A percentile compares a stretch with the other conserved stretches of the same genome.
Evolutionary conservation across 805 yeast species (phyloP).

Genomic region (Lipomyces lipofer): DNA sequence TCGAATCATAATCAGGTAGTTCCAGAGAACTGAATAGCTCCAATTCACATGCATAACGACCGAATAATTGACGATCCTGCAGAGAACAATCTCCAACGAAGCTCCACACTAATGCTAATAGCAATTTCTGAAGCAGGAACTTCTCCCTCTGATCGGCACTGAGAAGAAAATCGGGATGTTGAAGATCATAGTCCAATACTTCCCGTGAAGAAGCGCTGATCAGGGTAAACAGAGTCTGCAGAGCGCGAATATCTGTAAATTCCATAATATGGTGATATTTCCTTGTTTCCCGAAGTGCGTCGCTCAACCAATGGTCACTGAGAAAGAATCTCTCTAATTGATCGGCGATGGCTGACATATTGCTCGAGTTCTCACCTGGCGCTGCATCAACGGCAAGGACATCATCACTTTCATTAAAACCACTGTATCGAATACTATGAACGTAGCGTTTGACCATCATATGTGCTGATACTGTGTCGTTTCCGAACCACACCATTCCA

Average conservation of each 20-base stretch:
- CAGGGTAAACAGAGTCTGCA: constrained; percentile 46
- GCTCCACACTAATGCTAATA: constrained; percentile 57
- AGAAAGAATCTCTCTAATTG: constrained; percentile 5
- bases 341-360: not conserved
- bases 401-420: constrained; percentile 32
- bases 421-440: constrained; percentile 10
- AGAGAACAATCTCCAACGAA: constrained; percentile 58
- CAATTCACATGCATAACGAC: constrained; percentile 35
- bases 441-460: constrained; percentile 36
- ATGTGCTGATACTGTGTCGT: constrained; percentile 32
- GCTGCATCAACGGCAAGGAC: not conserved
- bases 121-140: constrained; percentile 32
- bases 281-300: constrained; percentile 37
- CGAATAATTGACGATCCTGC: constrained; percentile 45
- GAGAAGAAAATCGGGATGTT: constrained; percentile 34
- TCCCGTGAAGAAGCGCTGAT: constrained; percentile 43
- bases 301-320: constrained; percentile 26
- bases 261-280: constrained; percentile 55
- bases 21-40: constrained; percentile 32
- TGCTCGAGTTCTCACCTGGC: not conserved
- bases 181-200: constrained; percentile 32
- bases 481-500: constrained; percentile 79
- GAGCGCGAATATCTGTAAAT: constrained; percentile 42
- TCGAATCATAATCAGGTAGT: constrained; percentile 27
- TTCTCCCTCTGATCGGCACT: constrained; percentile 35